These are phyloP conservation scores for Venturia pyrina DNA, from an alignment of 2,329 filamentous ascomycete species.

Conservation along the genomic window DNA sequence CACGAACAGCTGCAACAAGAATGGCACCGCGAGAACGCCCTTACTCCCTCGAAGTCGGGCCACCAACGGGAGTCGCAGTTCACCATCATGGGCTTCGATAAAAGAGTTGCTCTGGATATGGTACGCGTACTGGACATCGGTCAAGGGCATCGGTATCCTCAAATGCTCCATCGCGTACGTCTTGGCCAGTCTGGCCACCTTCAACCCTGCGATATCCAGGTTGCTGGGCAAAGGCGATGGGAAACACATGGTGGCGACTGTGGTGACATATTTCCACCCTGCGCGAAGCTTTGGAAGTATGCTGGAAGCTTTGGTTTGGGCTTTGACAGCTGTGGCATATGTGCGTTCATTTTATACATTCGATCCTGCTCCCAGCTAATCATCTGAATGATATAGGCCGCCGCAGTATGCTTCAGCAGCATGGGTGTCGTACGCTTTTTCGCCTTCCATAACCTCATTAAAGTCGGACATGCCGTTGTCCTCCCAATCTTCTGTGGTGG, in stretches of 20 bases:
- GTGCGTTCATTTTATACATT: slow-evolving; percentile 28
- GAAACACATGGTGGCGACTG: slow-evolving; percentile 87
- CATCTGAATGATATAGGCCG: slow-evolving; percentile 18
- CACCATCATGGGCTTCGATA: background rate
- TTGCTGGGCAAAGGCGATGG: slow-evolving; percentile 77
- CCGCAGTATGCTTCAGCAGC: slow-evolving; percentile 65
- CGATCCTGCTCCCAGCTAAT: background rate
- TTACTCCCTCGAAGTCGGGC: slow-evolving; percentile 19
- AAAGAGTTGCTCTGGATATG: background rate
- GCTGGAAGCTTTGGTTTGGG: slow-evolving; percentile 73
- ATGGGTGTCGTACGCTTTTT: slow-evolving; percentile 85
- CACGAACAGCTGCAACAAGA: slow-evolving; percentile 40
- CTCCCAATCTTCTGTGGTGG: slow-evolving; percentile 77
- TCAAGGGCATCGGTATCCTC: slow-evolving; percentile 67
- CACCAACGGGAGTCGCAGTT: slow-evolving; percentile 4
- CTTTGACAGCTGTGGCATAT: slow-evolving; percentile 69
- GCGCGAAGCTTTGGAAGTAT: slow-evolving; percentile 79
- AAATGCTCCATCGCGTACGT: slow-evolving; percentile 90
- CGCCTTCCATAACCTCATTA: slow-evolving; percentile 54
- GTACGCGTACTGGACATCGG: slow-evolving; percentile 53
- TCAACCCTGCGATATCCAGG: slow-evolving; percentile 60
- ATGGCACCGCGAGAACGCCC: slow-evolving; percentile 30
- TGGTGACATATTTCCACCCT: slow-evolving; percentile 92
- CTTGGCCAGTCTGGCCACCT: slow-evolving; percentile 76
- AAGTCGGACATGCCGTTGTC: slow-evolving; percentile 68